phyloP scores from a whole-genome alignment of 1,139 yeast genomes.

The Protomyces gravidus region DNA sequence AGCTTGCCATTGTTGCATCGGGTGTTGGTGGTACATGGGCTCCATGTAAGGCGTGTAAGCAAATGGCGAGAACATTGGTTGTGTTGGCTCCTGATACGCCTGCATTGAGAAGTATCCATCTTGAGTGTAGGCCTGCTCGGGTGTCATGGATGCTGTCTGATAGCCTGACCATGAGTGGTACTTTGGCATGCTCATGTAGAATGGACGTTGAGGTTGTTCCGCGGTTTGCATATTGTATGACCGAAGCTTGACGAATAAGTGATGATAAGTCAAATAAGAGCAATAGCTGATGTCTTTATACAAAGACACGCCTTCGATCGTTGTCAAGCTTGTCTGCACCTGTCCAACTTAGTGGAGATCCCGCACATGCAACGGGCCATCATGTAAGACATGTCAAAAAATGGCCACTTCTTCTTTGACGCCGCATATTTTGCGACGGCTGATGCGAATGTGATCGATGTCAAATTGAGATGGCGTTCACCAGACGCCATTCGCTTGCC shows the following conservation, averaged over 20 bases:
- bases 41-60: not conserved
- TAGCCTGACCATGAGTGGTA: not conserved
- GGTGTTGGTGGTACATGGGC: not conserved
- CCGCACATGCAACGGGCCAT: not conserved
- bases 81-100: not conserved
- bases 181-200: not conserved
- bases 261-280: no score
- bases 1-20: not conserved
- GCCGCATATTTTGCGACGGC: no score
- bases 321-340: no score
- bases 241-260: no score
- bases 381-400: not conserved
- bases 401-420: no score
- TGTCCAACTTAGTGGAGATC: no score
- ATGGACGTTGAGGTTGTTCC: not conserved
- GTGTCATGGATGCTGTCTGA: not conserved
- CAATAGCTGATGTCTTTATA: not conserved
- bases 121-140: not conserved
- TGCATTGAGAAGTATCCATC: not conserved
- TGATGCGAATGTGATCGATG: no score
- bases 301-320: no score
- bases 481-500: no score
- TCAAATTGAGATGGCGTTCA: no score
- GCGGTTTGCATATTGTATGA: not conserved
- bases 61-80: not conserved